These are phyloP conservation scores for Plasmodium knowlesi DNA, from an alignment of 169 alveolate species.

Conservation along the genomic window DNA sequence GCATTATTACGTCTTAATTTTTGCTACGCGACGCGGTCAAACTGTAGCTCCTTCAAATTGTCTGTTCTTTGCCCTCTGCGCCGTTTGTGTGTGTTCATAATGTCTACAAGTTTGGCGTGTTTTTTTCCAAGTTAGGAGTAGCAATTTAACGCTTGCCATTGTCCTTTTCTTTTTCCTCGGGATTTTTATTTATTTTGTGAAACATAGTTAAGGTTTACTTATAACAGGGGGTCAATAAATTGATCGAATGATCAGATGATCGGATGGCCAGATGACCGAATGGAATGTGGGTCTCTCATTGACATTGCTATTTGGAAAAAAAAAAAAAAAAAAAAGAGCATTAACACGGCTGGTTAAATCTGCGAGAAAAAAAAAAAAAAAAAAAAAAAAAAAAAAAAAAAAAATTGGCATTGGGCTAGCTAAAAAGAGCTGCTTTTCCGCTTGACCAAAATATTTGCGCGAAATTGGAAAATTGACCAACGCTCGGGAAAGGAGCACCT, in stretches of 20 bases:
- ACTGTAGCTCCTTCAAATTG: slow-evolving; percentile 3
- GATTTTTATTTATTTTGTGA: slow-evolving; percentile 6
- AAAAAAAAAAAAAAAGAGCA: not conserved
- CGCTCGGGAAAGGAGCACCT: not conserved
- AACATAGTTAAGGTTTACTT: slow-evolving; percentile 6
- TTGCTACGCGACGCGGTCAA: not conserved
- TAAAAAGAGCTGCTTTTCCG: not conserved
- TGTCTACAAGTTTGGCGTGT: not conserved
- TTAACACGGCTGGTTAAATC: not conserved
- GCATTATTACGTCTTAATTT: slow-evolving; percentile 13
- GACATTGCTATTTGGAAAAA: slow-evolving; percentile 1
- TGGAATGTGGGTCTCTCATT: not conserved
- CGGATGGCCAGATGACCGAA: not conserved
- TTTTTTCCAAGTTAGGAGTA: not conserved
- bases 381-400: slow-evolving; percentile 21
- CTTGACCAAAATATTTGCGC: not conserved
- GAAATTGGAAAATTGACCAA: not conserved
- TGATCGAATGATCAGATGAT: not conserved
- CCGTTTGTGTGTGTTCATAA: not conserved
- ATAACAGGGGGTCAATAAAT: not conserved
- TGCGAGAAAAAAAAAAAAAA: slow-evolving; percentile 17
- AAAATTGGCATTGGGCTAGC: not conserved
- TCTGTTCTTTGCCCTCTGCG: not conserved
- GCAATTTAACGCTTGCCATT: not conserved
- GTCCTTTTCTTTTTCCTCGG: not conserved